Evolutionary conservation across 192 early-diverging fungal genomes (phyloP).

Genomic region (Backusella westeae): DNA sequence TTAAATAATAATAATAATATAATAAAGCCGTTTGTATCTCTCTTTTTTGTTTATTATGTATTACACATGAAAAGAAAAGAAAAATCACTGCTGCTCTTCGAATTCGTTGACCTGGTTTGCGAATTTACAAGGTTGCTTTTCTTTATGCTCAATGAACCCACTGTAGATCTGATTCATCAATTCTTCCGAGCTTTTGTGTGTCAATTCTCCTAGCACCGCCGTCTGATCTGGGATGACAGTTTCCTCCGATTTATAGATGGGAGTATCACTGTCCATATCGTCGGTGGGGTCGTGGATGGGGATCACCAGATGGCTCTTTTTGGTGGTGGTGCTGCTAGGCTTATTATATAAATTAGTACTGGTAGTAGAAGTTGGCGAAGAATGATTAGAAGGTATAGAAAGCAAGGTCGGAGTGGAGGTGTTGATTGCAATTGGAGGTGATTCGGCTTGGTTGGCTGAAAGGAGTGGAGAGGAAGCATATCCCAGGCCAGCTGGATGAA

Average conservation of each 20-base stretch:
- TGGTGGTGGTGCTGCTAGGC: not conserved
- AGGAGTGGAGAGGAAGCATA: not conserved
- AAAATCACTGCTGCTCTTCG: not conserved
- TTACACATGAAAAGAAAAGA: not conserved
- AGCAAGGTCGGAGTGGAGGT: not conserved
- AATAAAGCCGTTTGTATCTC: not conserved
- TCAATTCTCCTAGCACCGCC: constrained; percentile 27
- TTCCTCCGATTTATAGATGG: constrained; percentile 29
- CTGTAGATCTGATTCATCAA: constrained; percentile 38
- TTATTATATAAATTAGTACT: not conserved
- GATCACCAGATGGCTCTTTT: constrained; percentile 12
- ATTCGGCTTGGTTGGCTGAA: not conserved
- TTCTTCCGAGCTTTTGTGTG: constrained; percentile 31
- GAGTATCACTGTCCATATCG: constrained; percentile 36
- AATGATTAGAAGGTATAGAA: not conserved
- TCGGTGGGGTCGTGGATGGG: constrained; percentile 36
- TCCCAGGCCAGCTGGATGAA: constrained; percentile 7
- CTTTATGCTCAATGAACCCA: constrained; percentile 22
- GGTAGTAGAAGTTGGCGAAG: not conserved
- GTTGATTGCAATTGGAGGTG: not conserved
- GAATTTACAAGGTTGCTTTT: not conserved
- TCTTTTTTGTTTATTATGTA: not conserved
- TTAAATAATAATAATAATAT: no score
- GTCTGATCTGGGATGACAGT: constrained; percentile 3
- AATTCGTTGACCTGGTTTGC: not conserved